Conservation (phyloP, 139 green algal species). For the Coelastrella sp. region DNA sequence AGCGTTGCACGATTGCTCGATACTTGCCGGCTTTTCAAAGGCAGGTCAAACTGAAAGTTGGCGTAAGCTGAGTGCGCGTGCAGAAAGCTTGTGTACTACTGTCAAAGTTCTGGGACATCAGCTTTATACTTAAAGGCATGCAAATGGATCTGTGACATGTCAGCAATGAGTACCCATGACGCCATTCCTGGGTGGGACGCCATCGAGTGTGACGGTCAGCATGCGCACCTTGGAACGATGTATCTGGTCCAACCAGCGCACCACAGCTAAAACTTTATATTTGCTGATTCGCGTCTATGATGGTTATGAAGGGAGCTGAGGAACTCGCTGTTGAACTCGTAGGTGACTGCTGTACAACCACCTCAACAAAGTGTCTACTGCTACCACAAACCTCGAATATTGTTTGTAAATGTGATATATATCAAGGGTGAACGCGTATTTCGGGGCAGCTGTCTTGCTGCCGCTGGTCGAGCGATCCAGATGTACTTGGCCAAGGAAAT, state of each 20-base stretch:
- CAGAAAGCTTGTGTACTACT: not conserved
- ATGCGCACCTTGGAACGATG: not conserved
- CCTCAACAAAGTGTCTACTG: too few relatives aligned
- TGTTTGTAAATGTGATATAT: too few relatives aligned
- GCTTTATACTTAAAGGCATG: not conserved
- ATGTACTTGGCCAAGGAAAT: too few relatives aligned
- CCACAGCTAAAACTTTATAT: too few relatives aligned
- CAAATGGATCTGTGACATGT: not conserved
- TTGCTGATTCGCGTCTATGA: too few relatives aligned
- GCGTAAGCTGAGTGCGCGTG: not conserved
- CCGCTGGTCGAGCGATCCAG: too few relatives aligned
- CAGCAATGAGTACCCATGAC: conserved; percentile 10
- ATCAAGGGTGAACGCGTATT: too few relatives aligned
- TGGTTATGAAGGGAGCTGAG: too few relatives aligned
- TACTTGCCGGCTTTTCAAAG: not conserved
- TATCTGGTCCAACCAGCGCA: not conserved
- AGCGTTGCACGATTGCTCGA: not conserved
- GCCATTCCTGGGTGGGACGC: not conserved
- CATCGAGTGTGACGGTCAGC: not conserved
- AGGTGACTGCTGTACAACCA: too few relatives aligned
- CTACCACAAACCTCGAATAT: too few relatives aligned
- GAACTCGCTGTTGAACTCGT: too few relatives aligned
- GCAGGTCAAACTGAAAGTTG: not conserved
- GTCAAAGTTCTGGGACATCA: not conserved
- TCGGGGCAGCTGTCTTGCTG: too few relatives aligned